Percentiles rank a stretch among this genome's conserved stretches.
Conservation (phyloP, 2,329 filamentous ascomycete species). For the Elsinoe batatas region DNA sequence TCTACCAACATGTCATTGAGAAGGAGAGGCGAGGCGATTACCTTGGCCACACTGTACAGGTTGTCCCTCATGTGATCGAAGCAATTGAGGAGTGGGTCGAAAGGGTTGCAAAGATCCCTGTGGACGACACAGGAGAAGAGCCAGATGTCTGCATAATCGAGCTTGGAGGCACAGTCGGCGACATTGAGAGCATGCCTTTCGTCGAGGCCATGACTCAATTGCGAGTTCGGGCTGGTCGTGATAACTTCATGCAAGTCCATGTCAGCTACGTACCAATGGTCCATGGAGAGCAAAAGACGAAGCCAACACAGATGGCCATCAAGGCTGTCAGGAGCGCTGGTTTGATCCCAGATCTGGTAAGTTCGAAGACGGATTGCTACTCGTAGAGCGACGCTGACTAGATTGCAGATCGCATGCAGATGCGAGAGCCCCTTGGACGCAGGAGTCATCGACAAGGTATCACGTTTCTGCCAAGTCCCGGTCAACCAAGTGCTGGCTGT, state of each 20-base stretch:
- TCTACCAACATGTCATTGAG: constrained; percentile 82
- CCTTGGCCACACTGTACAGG: constrained; percentile 82
- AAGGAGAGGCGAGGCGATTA: constrained; percentile 65
- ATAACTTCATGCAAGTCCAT: constrained; percentile 81
- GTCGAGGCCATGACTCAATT: constrained; percentile 79
- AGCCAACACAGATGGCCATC: constrained; percentile 89
- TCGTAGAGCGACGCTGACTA: background rate
- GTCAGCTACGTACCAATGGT: constrained; percentile 79
- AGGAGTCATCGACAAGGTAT: constrained; percentile 74
- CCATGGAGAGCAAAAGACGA: constrained; percentile 79
- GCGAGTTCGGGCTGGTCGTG: constrained; percentile 58
- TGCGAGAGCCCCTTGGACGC: constrained; percentile 69
- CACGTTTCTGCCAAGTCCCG: constrained; percentile 79
- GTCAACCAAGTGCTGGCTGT: constrained; percentile 77
- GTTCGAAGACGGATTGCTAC: constrained; percentile 16
- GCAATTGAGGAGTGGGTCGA: constrained; percentile 90
- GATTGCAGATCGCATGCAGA: constrained; percentile 76
- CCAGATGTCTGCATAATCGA: constrained; percentile 89
- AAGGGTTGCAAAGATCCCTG: constrained; percentile 71
- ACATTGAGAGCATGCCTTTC: constrained; percentile 82
- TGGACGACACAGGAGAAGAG: constrained; percentile 70
- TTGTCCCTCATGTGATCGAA: constrained; percentile 85
- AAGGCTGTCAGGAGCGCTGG: constrained; percentile 74
- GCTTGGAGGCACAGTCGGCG: constrained; percentile 60
- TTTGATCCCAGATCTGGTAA: constrained; percentile 50